Conservation (phyloP, 805 yeast species). For the Maudiozyma bulderi region DNA sequence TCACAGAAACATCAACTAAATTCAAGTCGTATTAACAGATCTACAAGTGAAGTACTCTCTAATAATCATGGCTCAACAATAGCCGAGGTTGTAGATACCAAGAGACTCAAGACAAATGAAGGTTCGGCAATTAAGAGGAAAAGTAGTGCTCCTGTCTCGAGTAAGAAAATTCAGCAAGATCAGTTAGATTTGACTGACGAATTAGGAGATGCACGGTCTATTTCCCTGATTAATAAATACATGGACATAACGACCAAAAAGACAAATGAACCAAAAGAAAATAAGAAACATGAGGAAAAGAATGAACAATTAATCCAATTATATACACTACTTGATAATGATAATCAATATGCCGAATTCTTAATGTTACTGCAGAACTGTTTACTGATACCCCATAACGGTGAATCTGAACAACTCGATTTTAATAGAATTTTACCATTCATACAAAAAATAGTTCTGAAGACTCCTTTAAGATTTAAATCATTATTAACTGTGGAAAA, state of each 20-base stretch:
- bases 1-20: slow-evolving; percentile 1
- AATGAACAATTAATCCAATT: not conserved
- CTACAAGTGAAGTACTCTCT: slow-evolving; percentile 18
- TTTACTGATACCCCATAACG: slow-evolving; percentile 2
- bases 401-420: slow-evolving; percentile 2
- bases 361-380: slow-evolving; percentile 14
- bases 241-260: slow-evolving; percentile 3
- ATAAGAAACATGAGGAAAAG: not conserved
- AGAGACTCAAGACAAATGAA: slow-evolving; percentile 5
- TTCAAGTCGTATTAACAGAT: slow-evolving; percentile 8
- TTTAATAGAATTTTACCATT: slow-evolving; percentile 10
- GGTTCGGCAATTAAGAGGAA: slow-evolving; percentile 10
- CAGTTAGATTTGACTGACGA: slow-evolving; percentile 26
- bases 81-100: not conserved
- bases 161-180: not conserved
- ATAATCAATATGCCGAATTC: slow-evolving; percentile 5
- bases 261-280: not conserved
- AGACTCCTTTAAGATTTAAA: slow-evolving; percentile 24
- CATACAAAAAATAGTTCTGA: slow-evolving; percentile 17
- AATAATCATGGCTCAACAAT: not conserved
- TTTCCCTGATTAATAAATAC: slow-evolving; percentile 21
- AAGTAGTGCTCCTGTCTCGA: slow-evolving; percentile 18
- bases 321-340: not conserved
- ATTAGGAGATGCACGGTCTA: slow-evolving; percentile 15
- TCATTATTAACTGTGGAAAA: slow-evolving; percentile 19